A percentile compares a stretch with the other conserved stretches of the same genome.
Conservation (phyloP, 352 stramenopile species). For the Phytophthora citricola region DNA sequence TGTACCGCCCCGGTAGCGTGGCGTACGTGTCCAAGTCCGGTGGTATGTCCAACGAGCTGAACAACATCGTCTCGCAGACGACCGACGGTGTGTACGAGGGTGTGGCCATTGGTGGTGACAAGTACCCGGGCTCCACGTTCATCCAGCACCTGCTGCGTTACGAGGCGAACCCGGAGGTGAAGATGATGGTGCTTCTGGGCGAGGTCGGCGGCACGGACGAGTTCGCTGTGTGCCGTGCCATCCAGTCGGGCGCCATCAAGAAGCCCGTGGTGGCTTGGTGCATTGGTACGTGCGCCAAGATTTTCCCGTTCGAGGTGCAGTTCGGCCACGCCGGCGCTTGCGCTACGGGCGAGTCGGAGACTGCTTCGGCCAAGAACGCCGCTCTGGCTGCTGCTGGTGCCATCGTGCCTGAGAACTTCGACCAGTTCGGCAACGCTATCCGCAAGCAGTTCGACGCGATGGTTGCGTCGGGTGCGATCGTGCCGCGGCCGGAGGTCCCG, state of each 20-base stretch:
- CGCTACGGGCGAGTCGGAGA: slow-evolving; percentile 94
- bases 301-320: slow-evolving; percentile 98
- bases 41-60: slow-evolving; percentile 98
- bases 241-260: slow-evolving; percentile 94
- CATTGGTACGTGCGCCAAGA: slow-evolving; percentile 97
- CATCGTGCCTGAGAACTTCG: slow-evolving; percentile 94
- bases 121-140: slow-evolving; percentile 96
- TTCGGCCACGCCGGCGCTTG: slow-evolving; percentile 96
- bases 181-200: slow-evolving; percentile 97
- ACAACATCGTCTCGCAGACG: slow-evolving; percentile 97
- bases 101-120: slow-evolving; percentile 94
- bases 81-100: slow-evolving; percentile 97
- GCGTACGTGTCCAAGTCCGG: slow-evolving; percentile 97
- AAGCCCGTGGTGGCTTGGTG: slow-evolving; percentile 98
- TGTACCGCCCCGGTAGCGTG: slow-evolving; percentile 95
- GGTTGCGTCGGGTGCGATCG: slow-evolving; percentile 78
- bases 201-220: slow-evolving; percentile 97
- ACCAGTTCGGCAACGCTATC: slow-evolving; percentile 95
- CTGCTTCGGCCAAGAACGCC: slow-evolving; percentile 94
- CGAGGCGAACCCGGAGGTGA: slow-evolving; percentile 94
- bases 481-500: slow-evolving; percentile 89
- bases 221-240: slow-evolving; percentile 94
- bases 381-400: slow-evolving; percentile 91
- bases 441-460: slow-evolving; percentile 91
- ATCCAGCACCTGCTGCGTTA: slow-evolving; percentile 97